A percentile compares a stretch with the other conserved stretches of the same genome.
Evolutionary conservation across 2,329 filamentous ascomycete species (phyloP).

Genomic region (Botrytis sinoallii): DNA sequence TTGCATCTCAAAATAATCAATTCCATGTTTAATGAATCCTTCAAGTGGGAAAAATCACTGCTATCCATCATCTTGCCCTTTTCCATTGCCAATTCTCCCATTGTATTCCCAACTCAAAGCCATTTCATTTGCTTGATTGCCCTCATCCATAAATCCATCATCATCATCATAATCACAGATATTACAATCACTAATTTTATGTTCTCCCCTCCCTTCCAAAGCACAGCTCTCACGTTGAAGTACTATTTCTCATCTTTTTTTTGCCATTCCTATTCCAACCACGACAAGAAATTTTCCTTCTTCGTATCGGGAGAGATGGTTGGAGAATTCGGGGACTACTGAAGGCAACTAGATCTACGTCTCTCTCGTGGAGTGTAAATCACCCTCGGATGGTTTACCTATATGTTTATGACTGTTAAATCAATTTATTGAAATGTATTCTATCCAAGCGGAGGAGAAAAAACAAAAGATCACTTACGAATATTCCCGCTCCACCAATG

Average conservation of each 20-base stretch:
- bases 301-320: constrained; percentile 26
- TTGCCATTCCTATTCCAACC: constrained; percentile 3
- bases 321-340: constrained; percentile 19
- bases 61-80: background rate
- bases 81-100: background rate
- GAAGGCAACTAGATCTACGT: constrained; percentile 30
- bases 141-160: background rate
- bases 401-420: background rate
- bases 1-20: background rate
- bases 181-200: background rate
- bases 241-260: background rate
- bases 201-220: background rate
- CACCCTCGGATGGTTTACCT: constrained; percentile 35
- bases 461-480: constrained; percentile 23
- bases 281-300: constrained; percentile 8
- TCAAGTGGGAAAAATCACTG: background rate
- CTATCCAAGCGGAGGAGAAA: background rate
- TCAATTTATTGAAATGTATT: background rate
- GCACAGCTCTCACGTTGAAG: background rate
- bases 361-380: constrained; percentile 27
- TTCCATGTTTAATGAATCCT: background rate
- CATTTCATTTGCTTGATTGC: background rate
- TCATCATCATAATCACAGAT: background rate
- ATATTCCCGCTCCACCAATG: constrained; percentile 37
- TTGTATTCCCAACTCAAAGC: background rate